Evolutionary conservation across 768 basidiomycete species (phyloP), one percentile per base, ranked within the genome.

Genomic region (Amanita polypyramis): DNA sequence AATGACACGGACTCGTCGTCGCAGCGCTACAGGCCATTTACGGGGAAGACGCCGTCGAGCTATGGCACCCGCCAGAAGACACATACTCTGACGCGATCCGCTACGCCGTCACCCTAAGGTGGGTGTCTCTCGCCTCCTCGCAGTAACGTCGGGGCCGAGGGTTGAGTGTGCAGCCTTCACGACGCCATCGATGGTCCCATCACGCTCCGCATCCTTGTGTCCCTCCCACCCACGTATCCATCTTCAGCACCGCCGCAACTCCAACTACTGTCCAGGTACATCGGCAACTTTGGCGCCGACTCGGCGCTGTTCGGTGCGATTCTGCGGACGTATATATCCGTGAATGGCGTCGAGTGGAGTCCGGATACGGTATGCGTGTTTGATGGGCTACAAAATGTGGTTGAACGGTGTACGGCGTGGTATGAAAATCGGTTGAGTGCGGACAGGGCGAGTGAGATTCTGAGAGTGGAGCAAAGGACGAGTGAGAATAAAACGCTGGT

Each of bases 1-100:
- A 37, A 50, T 33, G 39, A 19, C 29, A 27, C 25, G n/a, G n/a
- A n/a, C n/a, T n/a, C n/a, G n/a, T n/a, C n/a, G 20, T 45, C 27
- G 37, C 57, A 84, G 88, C 85, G 12, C 65, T 91, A n/a, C 82
- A 79, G 59, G 85, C 85, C 20, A 91, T 91, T 55, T 91, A 90
- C 56, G 87, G 86, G 35, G 77, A 82, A 7, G 66, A 75, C 35
- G 70, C 80, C 11, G 68, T 90, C 33, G 69, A 66, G n/a, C 61
- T 79, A 27, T 88, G 81, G 79, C 66, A 62, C 43, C 67, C 72
- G 23, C 55, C 43, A 17, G 43, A 49, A 57, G 52, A 52, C 21
- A 27, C 51, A 52, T 19, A 54, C 21, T 61, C 63, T 17, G 69
- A 63, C 1, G 68, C 67, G 2, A 67, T 84, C 44, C 79, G 86